Evolutionary conservation across 169 alveolate genomes (phyloP), one percentile per base, ranked within the genome.

Genomic region (Eimeria falciformis): DNA sequence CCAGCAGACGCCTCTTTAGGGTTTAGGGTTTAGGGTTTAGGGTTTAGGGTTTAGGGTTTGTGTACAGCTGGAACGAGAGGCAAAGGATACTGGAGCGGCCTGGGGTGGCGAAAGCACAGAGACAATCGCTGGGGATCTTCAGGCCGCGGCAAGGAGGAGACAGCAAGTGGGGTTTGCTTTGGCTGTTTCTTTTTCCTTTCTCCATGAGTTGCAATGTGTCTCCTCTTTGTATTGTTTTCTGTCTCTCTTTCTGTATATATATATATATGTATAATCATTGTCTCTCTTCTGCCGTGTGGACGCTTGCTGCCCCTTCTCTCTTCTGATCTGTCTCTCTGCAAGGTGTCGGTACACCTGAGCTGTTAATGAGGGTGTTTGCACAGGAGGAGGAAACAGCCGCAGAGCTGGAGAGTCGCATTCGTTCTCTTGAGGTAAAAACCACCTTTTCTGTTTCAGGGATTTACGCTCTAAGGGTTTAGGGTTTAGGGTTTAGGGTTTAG

Each of bases 401-500:
- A 7, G 62, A 50, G 62, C 62, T 50, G 62, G 62, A 50, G 62
- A 50, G 62, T 14, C 62, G 62, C 62, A 50, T 50, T 7, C 62
- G 62, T 11, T 7, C 14, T 50, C 62, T 50, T 50, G 62, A 50
- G 14, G 62, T 50, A 50, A 50, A 14, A n/a, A n/a, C n/a, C n/a
- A n/a, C n/a, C n/a, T n/a, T n/a, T n/a, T n/a, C n/a, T n/a, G n/a
- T n/a, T n/a, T n/a, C n/a, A n/a, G n/a, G n/a, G n/a, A n/a, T n/a
- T n/a, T n/a, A 11, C 62, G 62, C 62, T 50, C 7, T 7, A 50
- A 50, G 62, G 62, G 12, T 62, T 62, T 62, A 12, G 33, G 33
- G 75, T 50, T 50, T 62, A 62, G 75, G 21, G 75, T 9, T 62
- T 62, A 50, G 62, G 75, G 33, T 62, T n/a, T 12, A 68, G 79